Evolutionary conservation across 768 basidiomycete species (phyloP), one percentile per base, ranked within the genome.

Genomic region (Mycena albidolilacea): DNA sequence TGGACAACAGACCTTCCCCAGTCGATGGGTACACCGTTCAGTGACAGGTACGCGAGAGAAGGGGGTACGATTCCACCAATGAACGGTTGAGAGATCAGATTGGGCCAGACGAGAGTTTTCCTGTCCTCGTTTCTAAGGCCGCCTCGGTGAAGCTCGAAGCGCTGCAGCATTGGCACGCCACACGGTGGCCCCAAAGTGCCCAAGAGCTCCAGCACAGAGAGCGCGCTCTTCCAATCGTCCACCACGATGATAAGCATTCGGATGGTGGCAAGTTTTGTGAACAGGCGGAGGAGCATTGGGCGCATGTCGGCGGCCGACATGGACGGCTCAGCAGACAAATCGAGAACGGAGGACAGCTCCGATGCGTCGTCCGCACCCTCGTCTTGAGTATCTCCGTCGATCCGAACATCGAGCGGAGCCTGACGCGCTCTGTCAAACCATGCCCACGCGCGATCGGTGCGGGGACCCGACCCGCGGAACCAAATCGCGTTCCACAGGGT

Each of bases 401-500:
- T 87, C 41, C 90, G 88, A n/a, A 94, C 75, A 68, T 93, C 91
- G 72, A 94, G 76, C 3, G 88, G 82, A 3, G 90, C 83, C 3
- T 83, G 78, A 1, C 88, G 88, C 3, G 92, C 87, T 64, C 93
- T 85, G 21, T 88, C 83, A 68, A 93, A 82, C 85, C 89, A 93
- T 58, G 86, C 81, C 67, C 87, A 81, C 7, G 92, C 88, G 41
- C 88, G 87, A 17, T 84, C 79, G 74, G 87, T 46, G 12, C 62
- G 90, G 15, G 86, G 83, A 59, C 88, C 84, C 15, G 76, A 67
- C 52, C 91, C 90, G 61, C 85, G 84, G 78, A 93, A 91, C 88
- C 88, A 91, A 68, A 94, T 85, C 19, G 89, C 88, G 75, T 87
- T 92, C 91, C 91, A 92, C 39, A 92, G 72, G 19, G 87, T 89